Evolutionary conservation across 495 filamentous ascomycete species (phyloP).

Genomic region (Tuber brumale): DNA sequence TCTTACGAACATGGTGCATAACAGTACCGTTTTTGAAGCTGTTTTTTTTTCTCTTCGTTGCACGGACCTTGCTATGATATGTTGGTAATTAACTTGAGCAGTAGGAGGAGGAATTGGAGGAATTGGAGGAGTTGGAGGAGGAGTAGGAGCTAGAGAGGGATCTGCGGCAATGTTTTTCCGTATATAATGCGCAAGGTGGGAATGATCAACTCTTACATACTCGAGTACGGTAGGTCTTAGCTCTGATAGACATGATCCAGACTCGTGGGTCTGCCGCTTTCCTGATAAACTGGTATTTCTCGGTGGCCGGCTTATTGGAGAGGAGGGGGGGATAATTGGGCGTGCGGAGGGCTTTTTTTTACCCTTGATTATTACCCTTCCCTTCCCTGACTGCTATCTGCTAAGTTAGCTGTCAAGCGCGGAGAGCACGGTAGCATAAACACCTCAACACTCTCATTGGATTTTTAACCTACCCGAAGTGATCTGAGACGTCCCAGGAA

Average conservation of each 20-base stretch:
- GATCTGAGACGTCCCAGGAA: conserved; percentile 1
- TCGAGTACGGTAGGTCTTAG: no score
- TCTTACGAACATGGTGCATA: not conserved
- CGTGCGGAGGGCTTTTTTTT: not conserved
- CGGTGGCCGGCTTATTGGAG: not conserved
- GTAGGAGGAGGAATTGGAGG: conserved; percentile 1
- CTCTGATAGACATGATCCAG: not conserved
- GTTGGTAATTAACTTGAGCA: not conserved
- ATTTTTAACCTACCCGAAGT: not conserved
- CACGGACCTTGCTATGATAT: not conserved
- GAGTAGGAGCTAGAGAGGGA: not conserved
- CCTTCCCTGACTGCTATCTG: not conserved
- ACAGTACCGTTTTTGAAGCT: not conserved
- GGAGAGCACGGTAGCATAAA: not conserved
- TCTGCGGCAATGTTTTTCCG: not conserved
- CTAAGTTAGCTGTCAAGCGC: not conserved
- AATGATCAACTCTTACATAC: conserved; percentile 4
- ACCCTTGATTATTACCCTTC: not conserved
- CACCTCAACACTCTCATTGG: not conserved
- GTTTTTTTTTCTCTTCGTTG: not conserved
- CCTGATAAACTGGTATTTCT: not conserved
- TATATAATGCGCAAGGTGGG: not conserved
- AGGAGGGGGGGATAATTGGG: not conserved
- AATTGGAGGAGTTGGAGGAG: not conserved
- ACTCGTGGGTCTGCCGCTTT: not conserved